phyloP scores from a whole-genome alignment of 805 yeast species.

The Pichia californica region DNA sequence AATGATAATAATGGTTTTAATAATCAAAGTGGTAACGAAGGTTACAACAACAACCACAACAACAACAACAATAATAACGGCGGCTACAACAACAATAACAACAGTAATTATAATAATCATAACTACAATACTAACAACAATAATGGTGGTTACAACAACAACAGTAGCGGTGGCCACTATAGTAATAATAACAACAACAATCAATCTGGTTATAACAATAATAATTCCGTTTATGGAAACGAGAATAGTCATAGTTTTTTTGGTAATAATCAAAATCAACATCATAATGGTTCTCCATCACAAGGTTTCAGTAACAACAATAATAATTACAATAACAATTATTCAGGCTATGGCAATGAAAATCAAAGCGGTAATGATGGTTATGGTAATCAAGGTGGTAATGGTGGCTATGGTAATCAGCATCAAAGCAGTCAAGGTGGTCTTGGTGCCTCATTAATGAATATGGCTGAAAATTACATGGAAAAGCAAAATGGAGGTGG shows the following conservation, averaged over 20 bases:
- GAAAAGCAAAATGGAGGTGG: not conserved
- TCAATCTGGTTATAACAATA: not conserved
- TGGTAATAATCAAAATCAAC: not conserved
- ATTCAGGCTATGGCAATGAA: not conserved
- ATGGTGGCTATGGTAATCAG: not conserved
- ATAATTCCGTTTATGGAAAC: slow-evolving; percentile 4
- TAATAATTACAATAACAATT: not conserved
- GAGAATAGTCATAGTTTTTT: slow-evolving; percentile 1
- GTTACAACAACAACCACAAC: not conserved
- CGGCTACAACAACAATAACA: not conserved
- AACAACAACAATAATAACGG: not conserved
- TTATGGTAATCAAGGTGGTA: slow-evolving; percentile 1
- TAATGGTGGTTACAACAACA: not conserved
- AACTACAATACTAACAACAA: slow-evolving; percentile 7
- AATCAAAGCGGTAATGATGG: slow-evolving; percentile 1
- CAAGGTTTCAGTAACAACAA: not conserved
- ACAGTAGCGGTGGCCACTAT: not conserved
- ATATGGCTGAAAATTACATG: slow-evolving; percentile 6
- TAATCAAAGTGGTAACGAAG: no score
- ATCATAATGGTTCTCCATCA: no score
- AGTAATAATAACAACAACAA: not conserved
- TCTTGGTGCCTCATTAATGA: not conserved
- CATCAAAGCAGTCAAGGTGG: not conserved
- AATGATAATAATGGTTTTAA: not conserved
- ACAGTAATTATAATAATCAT: slow-evolving; percentile 1